Conservation (phyloP, 192 early-diverging fungal genomes). For the Pilobolus umbonatus region DNA sequence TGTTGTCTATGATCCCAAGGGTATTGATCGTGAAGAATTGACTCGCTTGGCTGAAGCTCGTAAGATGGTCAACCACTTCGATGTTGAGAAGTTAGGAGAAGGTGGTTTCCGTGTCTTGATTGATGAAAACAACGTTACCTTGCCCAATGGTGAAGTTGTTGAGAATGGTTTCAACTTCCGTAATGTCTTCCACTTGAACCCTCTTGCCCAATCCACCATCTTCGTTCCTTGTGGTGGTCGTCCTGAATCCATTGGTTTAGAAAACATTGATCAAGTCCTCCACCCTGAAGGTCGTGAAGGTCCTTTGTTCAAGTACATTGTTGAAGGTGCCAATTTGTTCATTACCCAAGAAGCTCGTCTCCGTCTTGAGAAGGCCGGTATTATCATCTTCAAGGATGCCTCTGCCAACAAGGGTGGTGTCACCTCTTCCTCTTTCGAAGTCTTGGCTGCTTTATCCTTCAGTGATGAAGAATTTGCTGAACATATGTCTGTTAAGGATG, state of each 20-base stretch:
- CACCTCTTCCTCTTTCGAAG: constrained; percentile 96
- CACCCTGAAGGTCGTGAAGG: constrained; percentile 59
- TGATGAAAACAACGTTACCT: constrained; percentile 84
- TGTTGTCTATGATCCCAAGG: constrained; percentile 88
- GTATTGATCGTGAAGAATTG: constrained; percentile 88
- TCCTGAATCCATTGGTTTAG: constrained; percentile 93
- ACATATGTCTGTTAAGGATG: constrained; percentile 84
- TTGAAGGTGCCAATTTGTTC: constrained; percentile 99
- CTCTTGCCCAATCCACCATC: constrained; percentile 75
- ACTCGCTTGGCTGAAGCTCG: constrained; percentile 74
- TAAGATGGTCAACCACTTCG: constrained; percentile 89
- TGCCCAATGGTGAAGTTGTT: constrained; percentile 84
- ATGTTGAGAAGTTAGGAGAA: constrained; percentile 66
- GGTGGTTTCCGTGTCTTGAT: constrained; percentile 94
- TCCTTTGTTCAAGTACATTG: constrained; percentile 96
- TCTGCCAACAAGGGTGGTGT: constrained; percentile 99
- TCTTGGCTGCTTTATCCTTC: constrained; percentile 92
- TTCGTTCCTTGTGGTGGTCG: constrained; percentile 99
- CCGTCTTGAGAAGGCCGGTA: constrained; percentile 90
- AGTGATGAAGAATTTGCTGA: constrained; percentile 86
- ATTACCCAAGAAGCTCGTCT: constrained; percentile 98
- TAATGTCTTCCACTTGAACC: constrained; percentile 94
- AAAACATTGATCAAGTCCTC: constrained; percentile 78
- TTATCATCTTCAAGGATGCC: constrained; percentile 96
- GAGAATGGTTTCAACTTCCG: constrained; percentile 90